phyloP scores from a whole-genome alignment of 352 stramenopile species.

The Phytophthora citricola region DNA sequence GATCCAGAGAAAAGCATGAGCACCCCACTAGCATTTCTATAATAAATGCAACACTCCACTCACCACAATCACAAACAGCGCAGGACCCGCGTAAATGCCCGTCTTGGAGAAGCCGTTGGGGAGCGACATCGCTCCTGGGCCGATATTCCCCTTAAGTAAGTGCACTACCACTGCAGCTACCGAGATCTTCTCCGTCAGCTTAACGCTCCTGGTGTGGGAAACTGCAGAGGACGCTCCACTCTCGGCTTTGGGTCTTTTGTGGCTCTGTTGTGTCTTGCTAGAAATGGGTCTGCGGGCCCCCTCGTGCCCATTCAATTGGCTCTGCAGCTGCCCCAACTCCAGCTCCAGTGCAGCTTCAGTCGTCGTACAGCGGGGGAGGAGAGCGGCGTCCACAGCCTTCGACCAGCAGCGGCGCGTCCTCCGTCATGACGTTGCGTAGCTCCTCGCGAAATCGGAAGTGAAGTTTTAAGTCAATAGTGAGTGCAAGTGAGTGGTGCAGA shows the following conservation, averaged over 20 bases:
- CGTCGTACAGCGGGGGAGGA: neutral
- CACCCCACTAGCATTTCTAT: neutral
- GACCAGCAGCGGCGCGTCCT: conserved; percentile 30
- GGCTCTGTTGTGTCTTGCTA: neutral
- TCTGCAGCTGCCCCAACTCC: conserved; percentile 17
- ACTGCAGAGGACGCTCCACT: conserved; percentile 23
- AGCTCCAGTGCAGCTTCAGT: conserved; percentile 20
- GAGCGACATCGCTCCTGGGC: conserved; percentile 79
- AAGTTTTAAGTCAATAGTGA: conserved; percentile 3
- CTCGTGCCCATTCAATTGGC: neutral
- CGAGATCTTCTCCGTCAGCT: conserved; percentile 54
- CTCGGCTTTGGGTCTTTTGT: conserved; percentile 9
- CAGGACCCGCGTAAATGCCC: conserved; percentile 62
- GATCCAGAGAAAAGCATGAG: neutral
- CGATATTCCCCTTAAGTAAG: conserved; percentile 81
- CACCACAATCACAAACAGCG: conserved; percentile 72
- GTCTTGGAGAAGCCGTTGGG: conserved; percentile 81
- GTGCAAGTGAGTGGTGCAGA: conserved; percentile 6
- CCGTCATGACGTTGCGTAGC: conserved; percentile 9
- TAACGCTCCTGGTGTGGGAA: conserved; percentile 8
- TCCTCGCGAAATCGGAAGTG: conserved; percentile 13
- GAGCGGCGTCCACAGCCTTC: conserved; percentile 9
- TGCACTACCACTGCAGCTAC: conserved; percentile 67
- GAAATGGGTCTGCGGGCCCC: neutral
- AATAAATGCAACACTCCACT: neutral